These are phyloP conservation scores for Annulohypoxylon moriforme DNA, from an alignment of 495 filamentous ascomycete species.

Conservation along the genomic window DNA sequence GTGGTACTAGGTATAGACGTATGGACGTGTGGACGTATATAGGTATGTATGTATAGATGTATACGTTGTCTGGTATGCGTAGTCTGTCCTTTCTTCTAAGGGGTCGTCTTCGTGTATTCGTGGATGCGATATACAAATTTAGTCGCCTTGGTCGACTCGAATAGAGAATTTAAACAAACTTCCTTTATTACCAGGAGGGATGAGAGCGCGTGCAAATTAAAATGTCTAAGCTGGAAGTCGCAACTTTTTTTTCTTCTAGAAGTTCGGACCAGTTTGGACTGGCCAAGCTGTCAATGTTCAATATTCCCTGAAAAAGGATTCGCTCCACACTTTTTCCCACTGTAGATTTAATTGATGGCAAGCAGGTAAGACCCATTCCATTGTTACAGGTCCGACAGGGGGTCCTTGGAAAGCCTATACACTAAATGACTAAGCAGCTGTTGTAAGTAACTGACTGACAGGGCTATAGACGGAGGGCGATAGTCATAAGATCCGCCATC, in stretches of 20 bases:
- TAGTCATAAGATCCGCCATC: too few relatives aligned
- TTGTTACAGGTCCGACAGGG: slow-evolving; percentile 19
- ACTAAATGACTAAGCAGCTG: too few relatives aligned
- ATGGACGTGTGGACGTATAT: background rate
- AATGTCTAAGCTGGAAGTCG: slow-evolving; percentile 1
- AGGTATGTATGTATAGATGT: background rate
- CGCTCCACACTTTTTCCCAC: slow-evolving; percentile 28
- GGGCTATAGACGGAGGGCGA: too few relatives aligned
- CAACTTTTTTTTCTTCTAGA: slow-evolving; percentile 17
- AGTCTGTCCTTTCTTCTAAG: slow-evolving; percentile 27
- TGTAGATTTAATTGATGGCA: slow-evolving; percentile 42
- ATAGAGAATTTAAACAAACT: slow-evolving; percentile 23
- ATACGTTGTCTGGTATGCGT: background rate
- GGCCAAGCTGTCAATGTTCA: slow-evolving; percentile 41
- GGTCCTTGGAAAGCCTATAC: background rate
- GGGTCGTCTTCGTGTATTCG: background rate
- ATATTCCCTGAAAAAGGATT: slow-evolving; percentile 25
- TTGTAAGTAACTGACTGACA: too few relatives aligned
- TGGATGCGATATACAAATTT: slow-evolving; percentile 14
- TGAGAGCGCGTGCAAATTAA: slow-evolving; percentile 20
- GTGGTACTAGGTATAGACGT: too few relatives aligned
- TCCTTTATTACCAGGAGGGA: slow-evolving; percentile 12
- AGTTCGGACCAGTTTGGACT: slow-evolving; percentile 24
- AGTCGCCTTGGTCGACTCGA: slow-evolving; percentile 4
- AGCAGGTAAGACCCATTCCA: slow-evolving; percentile 7